phyloP scores from a whole-genome alignment of 495 filamentous ascomycete species.

The Darksidea phi region DNA sequence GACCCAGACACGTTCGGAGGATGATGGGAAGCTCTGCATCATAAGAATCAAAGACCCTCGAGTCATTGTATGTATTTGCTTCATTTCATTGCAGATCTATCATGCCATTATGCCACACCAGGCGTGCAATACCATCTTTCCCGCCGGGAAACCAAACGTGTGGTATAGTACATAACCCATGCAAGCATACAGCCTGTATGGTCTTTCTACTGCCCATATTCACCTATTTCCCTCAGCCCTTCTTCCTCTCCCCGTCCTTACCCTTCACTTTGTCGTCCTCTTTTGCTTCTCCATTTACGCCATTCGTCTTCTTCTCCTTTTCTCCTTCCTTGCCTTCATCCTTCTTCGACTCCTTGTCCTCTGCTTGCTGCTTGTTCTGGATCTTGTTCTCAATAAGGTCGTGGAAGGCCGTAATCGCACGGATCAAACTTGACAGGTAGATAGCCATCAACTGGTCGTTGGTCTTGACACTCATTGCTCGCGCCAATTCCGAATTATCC shows the following conservation, averaged over 20 bases:
- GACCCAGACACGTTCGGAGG: too few species aligned
- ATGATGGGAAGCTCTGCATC: too few species aligned
- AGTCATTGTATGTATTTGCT: neutral
- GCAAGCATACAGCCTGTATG: neutral
- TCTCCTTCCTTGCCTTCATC: constrained; percentile 62
- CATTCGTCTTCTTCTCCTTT: constrained; percentile 57
- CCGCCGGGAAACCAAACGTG: constrained; percentile 1
- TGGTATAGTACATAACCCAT: constrained; percentile 17
- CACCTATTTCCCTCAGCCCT: constrained; percentile 28
- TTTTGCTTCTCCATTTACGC: constrained; percentile 55
- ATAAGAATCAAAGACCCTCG: too few species aligned
- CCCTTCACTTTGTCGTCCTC: constrained; percentile 61
- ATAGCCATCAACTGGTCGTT: constrained; percentile 99
- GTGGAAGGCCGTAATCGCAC: constrained; percentile 98
- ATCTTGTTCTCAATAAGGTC: constrained; percentile 99
- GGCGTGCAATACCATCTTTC: neutral
- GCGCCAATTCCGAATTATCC: constrained; percentile 77
- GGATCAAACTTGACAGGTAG: constrained; percentile 92
- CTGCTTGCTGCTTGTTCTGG: constrained; percentile 94
- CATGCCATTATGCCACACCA: neutral
- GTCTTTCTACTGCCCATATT: neutral
- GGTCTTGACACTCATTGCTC: constrained; percentile 97
- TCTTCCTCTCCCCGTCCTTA: constrained; percentile 58
- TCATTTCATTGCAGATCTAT: neutral
- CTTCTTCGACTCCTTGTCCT: constrained; percentile 86